Conservation (phyloP, 768 basidiomycete genomes). For the Lepiota venenata region DNA sequence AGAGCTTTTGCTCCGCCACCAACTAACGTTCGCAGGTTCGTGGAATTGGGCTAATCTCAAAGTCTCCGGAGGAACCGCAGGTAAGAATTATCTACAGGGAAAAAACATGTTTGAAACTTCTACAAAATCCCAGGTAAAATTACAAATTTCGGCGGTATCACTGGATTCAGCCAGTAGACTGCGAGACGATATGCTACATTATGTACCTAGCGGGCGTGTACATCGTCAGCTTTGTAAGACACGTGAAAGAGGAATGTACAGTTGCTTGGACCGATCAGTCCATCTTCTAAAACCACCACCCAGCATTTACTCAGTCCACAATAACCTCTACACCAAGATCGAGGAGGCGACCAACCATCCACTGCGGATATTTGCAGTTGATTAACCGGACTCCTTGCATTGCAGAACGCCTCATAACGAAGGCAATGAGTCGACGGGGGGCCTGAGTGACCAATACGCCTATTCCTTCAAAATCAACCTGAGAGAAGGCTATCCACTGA, state of each 20-base stretch:
- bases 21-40: constrained; percentile 15
- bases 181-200: neutral
- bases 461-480: neutral
- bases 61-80: constrained; percentile 19
- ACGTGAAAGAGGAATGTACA: too few species aligned
- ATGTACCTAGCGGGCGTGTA: neutral
- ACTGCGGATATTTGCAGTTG: neutral
- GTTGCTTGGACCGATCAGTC: too few species aligned
- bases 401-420: neutral
- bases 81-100: constrained; percentile 9
- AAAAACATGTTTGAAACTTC: neutral
- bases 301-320: neutral
- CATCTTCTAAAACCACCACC: neutral
- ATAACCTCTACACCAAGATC: neutral
- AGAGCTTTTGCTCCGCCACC: neutral
- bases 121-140: constrained; percentile 9
- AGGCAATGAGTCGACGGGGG: neutral
- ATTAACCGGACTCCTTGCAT: neutral
- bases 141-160: constrained; percentile 10
- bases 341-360: neutral
- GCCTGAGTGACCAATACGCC: neutral
- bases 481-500: neutral
- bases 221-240: too few species aligned
- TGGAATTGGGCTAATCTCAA: constrained; percentile 24
- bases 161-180: constrained; percentile 10